Evolutionary conservation across 306 rosid genomes (phyloP).

Genomic region (Vicia faba): DNA sequence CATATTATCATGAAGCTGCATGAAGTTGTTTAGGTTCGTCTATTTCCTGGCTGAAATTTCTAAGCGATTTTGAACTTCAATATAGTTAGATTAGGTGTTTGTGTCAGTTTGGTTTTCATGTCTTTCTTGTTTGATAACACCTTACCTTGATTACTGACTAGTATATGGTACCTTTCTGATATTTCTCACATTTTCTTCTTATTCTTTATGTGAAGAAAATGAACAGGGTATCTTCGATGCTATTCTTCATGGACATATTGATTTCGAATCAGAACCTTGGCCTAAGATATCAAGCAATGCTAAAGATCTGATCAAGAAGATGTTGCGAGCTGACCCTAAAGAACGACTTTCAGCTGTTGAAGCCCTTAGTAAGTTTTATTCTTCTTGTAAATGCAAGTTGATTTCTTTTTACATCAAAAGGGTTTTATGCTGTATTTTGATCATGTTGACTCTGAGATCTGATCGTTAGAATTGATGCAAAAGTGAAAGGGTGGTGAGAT

Average conservation of each 20-base stretch:
- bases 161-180: constrained; percentile 11
- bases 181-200: constrained; percentile 34
- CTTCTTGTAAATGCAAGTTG: constrained; percentile 24
- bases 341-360: constrained; percentile 79
- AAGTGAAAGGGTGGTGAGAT: constrained; percentile 11
- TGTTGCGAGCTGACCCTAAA: constrained; percentile 72
- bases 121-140: constrained; percentile 17
- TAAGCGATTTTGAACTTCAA: constrained; percentile 10
- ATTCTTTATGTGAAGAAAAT: constrained; percentile 63
- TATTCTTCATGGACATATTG: constrained; percentile 82
- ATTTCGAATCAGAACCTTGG: constrained; percentile 92
- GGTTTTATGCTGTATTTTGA: constrained; percentile 25
- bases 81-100: background rate
- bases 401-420: background rate
- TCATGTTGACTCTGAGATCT: constrained; percentile 12
- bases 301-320: constrained; percentile 88
- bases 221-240: constrained; percentile 90
- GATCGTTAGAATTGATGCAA: constrained; percentile 4
- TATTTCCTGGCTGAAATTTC: constrained; percentile 1
- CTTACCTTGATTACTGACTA: background rate
- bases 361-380: constrained; percentile 73
- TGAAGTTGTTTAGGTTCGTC: background rate
- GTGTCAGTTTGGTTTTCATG: constrained; percentile 19
- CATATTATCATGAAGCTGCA: background rate
- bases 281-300: constrained; percentile 89